Base-by-base conservation (phyloP, 257 asterid species). In the Jacaranda mimosifolia region DNA sequence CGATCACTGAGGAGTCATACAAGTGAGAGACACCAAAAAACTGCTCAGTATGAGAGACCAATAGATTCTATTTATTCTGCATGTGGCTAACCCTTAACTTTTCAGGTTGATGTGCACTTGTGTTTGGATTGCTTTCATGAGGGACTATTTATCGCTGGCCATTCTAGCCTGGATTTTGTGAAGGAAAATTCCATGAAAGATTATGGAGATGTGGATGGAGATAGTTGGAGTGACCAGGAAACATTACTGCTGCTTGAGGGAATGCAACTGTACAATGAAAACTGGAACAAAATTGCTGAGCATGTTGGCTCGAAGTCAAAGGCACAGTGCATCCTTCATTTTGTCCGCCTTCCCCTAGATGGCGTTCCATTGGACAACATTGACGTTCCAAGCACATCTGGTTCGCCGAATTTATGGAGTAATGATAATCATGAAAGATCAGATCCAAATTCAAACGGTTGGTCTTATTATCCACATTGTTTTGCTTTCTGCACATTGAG, bases 221-320 rank as follows among this genome's bases (percentile, higher is more conserved):
- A 90, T 79, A 88, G 85, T 82, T 95, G 99, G 99, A 88, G 86
- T 76, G 97, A 93, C 83, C 96, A 91, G 83, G 99, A 95, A 88
- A 95, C 97, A 1, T 79, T 93, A 48, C 81, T 91, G 73, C 94
- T 95, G 74, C 97, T 95, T 4, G 97, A 95, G 84, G 99, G 97
- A 59, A 87, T 93, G 91, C 97, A 91, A 82, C 86, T 85, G 42
- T 81, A 87, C 75, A 85, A 87, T 65, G 98, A 95, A 74, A 93
- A 90, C 86, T 95, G 99, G 99, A 86, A 85, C 81, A 91, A 87
- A 86, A 84, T 95, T 77, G 96, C 97, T 3, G 97, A 89, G 78
- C 98, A 93, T 65, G 98, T 95, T n/a, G 97, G 96, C 62, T 81
- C 98, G 32, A 94, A 94, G 86, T 94, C 98, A 70, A 94, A 91